Evolutionary conservation across 768 basidiomycete species (phyloP), one percentile per base, ranked within the genome.

Genomic region (Pleurotus citrinopileatus): DNA sequence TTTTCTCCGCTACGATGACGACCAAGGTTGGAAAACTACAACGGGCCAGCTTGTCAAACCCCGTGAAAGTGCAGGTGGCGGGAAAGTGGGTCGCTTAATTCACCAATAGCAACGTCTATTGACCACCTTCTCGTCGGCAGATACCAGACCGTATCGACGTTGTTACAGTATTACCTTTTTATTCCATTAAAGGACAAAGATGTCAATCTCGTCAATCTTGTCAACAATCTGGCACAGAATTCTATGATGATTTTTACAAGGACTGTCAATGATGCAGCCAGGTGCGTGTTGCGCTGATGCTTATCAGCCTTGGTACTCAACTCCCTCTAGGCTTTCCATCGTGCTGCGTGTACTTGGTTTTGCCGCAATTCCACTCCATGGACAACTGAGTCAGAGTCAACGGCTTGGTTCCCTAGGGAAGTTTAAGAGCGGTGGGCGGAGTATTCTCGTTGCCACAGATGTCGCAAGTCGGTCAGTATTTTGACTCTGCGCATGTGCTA

Each of bases 1-100:
- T 99, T 1, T 99, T 94, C 74, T 98, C 96, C 10, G 97, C 96
- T 4, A 98, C 96, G 19, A 98, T 99, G 96, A 96, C 97, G 9
- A 94, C 93, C 12, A 98, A 98, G 72, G 94, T 99, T 3, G 93
- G 91, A 9, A 98, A 98, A 70, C 77, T 99, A 9, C 96, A 98
- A 67, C 74, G 96, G 51, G 95, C 97, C 27, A 94, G 92, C 75
- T 75, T 98, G 64, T 81, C 83, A 27, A 94, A 96, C 65, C 97
- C 97, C n/a, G 84, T 95, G 22, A 82, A 89, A 59, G 85, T 98
- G 1, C 95, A 98, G 68, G 93, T 98, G 2, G 89, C 91, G 5
- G 81, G 89, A 64, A 98, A 96, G 94, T 94, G 69, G 61, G 87
- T 67, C 13, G 20, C 42, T 8, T 46, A 13, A 17, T 47, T n/a